phyloP scores from a whole-genome alignment of 192 early-diverging fungal species.

The Coemansia sp. region DNA sequence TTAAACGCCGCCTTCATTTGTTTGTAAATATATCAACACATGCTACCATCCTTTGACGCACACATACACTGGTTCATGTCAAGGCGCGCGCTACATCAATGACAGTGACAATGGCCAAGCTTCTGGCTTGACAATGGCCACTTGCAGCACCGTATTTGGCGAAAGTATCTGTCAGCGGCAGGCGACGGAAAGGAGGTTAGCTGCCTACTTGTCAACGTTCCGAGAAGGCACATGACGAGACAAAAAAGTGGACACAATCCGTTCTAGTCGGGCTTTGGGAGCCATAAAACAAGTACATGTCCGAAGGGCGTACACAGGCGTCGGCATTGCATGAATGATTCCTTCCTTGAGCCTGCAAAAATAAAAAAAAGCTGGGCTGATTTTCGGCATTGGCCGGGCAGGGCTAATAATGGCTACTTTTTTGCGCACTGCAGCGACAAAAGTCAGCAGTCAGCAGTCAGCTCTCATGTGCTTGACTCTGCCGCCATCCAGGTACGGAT shows the following conservation, averaged over 20 bases:
- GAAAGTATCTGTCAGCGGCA: constrained; percentile 4
- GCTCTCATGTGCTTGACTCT: constrained; percentile 8
- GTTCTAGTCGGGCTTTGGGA: neutral
- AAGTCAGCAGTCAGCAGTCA: neutral
- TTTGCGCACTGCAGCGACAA: neutral
- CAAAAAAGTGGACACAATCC: neutral
- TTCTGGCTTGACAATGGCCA: neutral
- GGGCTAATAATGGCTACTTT: neutral
- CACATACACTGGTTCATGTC: neutral
- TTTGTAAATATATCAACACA: neutral
- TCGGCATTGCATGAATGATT: neutral
- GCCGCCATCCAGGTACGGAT: constrained; percentile 5
- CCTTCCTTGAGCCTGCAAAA: neutral
- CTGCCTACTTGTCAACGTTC: neutral
- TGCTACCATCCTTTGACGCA: neutral
- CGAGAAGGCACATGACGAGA: neutral
- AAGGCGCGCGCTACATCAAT: neutral
- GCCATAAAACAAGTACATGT: neutral
- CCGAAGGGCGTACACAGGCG: neutral
- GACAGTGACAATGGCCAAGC: neutral
- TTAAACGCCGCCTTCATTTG: neutral
- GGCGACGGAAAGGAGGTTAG: neutral
- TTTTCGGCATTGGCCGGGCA: neutral
- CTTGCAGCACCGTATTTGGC: constrained; percentile 3
- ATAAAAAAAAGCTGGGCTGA: neutral